Evolutionary conservation across 208 protist genomes (phyloP), one percentile per base, ranked within the genome.

Genomic region (Phytomonas francai): DNA sequence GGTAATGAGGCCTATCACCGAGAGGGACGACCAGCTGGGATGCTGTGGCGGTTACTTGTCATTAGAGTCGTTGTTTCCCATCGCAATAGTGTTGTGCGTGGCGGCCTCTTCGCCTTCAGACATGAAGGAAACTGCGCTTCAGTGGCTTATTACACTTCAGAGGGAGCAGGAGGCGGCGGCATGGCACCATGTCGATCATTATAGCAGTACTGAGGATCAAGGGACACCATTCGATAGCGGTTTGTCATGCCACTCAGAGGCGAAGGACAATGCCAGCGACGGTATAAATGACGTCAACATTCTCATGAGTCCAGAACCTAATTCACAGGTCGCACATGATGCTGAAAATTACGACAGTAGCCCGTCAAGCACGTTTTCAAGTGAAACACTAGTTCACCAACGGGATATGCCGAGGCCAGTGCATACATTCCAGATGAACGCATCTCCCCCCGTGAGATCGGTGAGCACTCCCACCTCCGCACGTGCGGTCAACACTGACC

Each of bases 61-160:
- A 0, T 70, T 72, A 0, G 86, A 89, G 59, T 74, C 90, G 54
- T 70, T 95, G 56, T 73, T 95, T 73, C 90, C 90, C 22, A 67
- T 95, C 7, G 90, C 90, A 7, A 77, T 84, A 33, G 85, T 93
- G 2, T 70, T 92, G n/a, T 85, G 80, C 65, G 86, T 89, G 27
- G 71, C 73, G 14, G 54, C 68, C n/a, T 66, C 67, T n/a, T 56
- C 83, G 0, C 36, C 79, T 7, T 74, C 78, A 27, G 51, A 58
- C 30, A 60, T 81, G 60, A 93, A 95, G 73, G 87, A 95, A 65
- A 68, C 63, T 51, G 77, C 85, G 49, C 70, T 93, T 59, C 86
- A 92, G 73, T 79, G 85, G 30, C 82, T 95, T 34, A 67, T 91
- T 27, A 79, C 76, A 22, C 72, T 95, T 65, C 87, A 92, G 63